Base-by-base conservation (phyloP, 495 filamentous ascomycete species). In the Aspergillus bridgeri region DNA sequence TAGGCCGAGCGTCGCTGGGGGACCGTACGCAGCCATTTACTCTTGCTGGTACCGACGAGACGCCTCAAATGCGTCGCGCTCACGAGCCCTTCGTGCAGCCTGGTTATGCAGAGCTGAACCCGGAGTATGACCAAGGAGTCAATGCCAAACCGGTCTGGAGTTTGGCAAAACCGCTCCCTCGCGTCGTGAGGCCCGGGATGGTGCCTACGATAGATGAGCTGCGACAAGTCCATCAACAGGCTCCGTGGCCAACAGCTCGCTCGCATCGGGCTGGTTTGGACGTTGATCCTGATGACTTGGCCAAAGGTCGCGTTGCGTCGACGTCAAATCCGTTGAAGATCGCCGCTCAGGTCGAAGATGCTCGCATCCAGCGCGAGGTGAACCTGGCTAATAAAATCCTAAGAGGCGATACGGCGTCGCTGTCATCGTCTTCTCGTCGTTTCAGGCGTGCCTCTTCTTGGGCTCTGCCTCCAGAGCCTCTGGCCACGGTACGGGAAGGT, bases 91-190 rank as follows among this genome's bases (percentile, higher is more conserved):
- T 75, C 29, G 72, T 78, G 17, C 70, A 76, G 18, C 75, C 75
- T 0, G 73, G 67, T 0, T 82, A 81, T 53, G 59, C 65, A 5
- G 69, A 80, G 17, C 59, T 72, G 4, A 81, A 83, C 54, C 77
- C 78, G 2, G 68, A 66, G 23, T 78, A 81, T 56, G 74, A 77
- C 17, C 71, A 76, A 27, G 50, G 69, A 0, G 57, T 60, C 24
- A 75, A 75, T 27, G 60, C 65, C 8, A 76, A 74, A 59, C 80
- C 80, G 0, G 69, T 82, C 17, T 83, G 74, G 69, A 73, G 73
- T 65, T 58, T 82, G 46, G 75, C 78, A 3, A 78, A 76, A 58
- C 78, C 79, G 3, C 55, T 83, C 21, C 81, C 79, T 4, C 76
- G 72, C 56, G 72, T 78, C 15, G 71, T 80, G 51, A 69, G 79